Conservation (phyloP, 306 rosid species). For the Cicer judaicum region DNA sequence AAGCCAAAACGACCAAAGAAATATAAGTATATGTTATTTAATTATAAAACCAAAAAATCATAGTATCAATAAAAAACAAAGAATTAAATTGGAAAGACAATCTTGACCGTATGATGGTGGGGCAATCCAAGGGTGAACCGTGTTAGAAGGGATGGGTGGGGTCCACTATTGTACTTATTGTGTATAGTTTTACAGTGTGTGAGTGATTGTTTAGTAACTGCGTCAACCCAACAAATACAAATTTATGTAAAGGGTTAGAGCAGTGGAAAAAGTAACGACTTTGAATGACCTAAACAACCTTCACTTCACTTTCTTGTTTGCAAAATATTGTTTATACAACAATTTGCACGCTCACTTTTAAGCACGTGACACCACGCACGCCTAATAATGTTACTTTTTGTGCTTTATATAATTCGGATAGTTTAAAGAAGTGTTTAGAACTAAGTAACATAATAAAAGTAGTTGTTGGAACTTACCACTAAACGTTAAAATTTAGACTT, state of each 20-base stretch:
- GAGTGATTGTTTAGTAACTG: conserved; percentile 10
- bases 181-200: conserved; percentile 24
- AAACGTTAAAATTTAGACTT: too few relatives aligned
- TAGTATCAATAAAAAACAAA: neutral
- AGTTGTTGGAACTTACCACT: too few relatives aligned
- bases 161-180: neutral
- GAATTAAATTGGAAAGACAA: neutral
- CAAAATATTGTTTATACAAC: neutral
- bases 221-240: conserved; percentile 36
- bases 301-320: conserved; percentile 10
- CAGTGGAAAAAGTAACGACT: conserved; percentile 50
- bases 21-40: conserved; percentile 19
- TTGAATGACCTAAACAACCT: conserved; percentile 47
- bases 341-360: conserved; percentile 37
- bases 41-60: neutral
- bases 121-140: conserved; percentile 1
- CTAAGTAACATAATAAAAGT: too few relatives aligned
- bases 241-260: conserved; percentile 38
- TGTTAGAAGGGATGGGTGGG: conserved; percentile 27
- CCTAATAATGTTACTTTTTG: neutral
- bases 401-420: too few relatives aligned
- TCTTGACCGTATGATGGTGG: conserved; percentile 19
- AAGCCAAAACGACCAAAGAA: conserved; percentile 32
- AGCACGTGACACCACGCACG: conserved; percentile 25
- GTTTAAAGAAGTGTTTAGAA: too few relatives aligned